These are phyloP conservation scores for Cladosporium sp. DNA, from an alignment of 2,329 filamentous ascomycete genomes.

Conservation along the genomic window DNA sequence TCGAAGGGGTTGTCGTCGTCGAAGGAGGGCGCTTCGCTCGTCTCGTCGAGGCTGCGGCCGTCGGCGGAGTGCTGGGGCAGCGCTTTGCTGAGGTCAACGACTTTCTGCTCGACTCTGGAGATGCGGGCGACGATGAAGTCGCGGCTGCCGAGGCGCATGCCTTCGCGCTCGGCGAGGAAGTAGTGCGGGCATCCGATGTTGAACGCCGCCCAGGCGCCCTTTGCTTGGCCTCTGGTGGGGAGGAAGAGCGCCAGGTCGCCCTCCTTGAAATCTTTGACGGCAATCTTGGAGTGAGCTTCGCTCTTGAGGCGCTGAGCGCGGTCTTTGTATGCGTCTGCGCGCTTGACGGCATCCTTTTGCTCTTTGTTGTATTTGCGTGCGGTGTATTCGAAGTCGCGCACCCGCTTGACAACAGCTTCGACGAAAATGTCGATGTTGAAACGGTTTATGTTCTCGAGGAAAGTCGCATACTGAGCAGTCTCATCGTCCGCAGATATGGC, in stretches of 20 bases:
- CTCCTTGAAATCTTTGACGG: conserved; percentile 92
- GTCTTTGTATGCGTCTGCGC: conserved; percentile 61
- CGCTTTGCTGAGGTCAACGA: conserved; percentile 84
- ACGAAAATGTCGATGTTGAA: conserved; percentile 81
- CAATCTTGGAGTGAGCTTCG: conserved; percentile 92
- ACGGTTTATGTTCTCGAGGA: conserved; percentile 63
- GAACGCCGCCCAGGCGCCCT: conserved; percentile 95
- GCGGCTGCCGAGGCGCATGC: conserved; percentile 72
- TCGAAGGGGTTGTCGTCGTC: conserved; percentile 98
- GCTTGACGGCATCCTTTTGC: conserved; percentile 51
- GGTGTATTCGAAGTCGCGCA: conserved; percentile 89
- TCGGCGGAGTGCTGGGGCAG: conserved; percentile 18
- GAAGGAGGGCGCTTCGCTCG: conserved; percentile 50
- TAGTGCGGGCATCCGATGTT: conserved; percentile 97
- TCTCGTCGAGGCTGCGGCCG: conserved; percentile 41
- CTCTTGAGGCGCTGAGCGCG: conserved; percentile 73
- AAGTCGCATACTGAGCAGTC: conserved; percentile 65
- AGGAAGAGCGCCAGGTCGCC: conserved; percentile 91
- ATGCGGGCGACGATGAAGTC: conserved; percentile 98
- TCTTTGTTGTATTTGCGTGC: conserved; percentile 92
- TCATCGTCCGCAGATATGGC: conserved; percentile 60
- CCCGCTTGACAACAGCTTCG: conserved; percentile 78
- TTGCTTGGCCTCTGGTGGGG: conserved; percentile 88
- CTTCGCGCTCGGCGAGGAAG: conserved; percentile 89
- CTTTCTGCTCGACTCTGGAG: conserved; percentile 79